Evolutionary conservation across 23 red algal genomes (phyloP).

Genomic region (Gracilaria gracilis): DNA sequence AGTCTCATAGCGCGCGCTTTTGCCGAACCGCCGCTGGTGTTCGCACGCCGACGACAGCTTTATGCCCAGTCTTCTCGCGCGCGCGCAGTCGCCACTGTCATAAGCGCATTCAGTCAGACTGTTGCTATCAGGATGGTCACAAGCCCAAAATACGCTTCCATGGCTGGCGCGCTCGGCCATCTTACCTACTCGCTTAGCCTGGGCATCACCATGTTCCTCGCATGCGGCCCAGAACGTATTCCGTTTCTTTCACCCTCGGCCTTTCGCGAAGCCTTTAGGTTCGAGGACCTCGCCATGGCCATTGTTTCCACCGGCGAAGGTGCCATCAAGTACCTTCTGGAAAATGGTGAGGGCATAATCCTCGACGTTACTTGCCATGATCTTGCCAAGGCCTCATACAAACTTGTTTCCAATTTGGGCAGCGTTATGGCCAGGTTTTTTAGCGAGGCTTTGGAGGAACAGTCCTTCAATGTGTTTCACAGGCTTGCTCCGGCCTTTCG

Average conservation of each 20-base stretch:
- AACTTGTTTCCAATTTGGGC: slow-evolving; percentile 90
- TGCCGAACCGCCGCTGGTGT: slow-evolving; percentile 52
- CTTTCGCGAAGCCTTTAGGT: neutral
- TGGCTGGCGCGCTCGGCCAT: slow-evolving; percentile 43
- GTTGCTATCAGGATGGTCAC: slow-evolving; percentile 45
- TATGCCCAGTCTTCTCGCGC: slow-evolving; percentile 46
- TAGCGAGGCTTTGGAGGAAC: slow-evolving; percentile 93
- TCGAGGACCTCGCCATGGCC: slow-evolving; percentile 60
- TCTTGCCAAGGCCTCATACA: slow-evolving; percentile 82
- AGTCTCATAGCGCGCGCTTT: slow-evolving; percentile 36
- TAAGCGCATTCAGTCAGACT: slow-evolving; percentile 42
- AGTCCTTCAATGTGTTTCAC: slow-evolving; percentile 84
- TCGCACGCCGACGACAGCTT: slow-evolving; percentile 60
- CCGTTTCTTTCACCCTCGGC: slow-evolving; percentile 14
- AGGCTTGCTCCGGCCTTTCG: slow-evolving; percentile 74
- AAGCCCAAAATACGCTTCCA: neutral
- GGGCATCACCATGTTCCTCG: slow-evolving; percentile 39
- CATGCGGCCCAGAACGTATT: slow-evolving; percentile 39
- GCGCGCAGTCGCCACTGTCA: slow-evolving; percentile 45
- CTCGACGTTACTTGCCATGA: slow-evolving; percentile 49
- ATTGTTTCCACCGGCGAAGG: slow-evolving; percentile 40
- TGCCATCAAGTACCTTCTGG: slow-evolving; percentile 62
- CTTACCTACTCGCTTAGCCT: slow-evolving; percentile 41
- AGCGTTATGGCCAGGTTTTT: slow-evolving; percentile 85
- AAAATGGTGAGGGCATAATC: slow-evolving; percentile 77